Evolutionary conservation across 108 stramenopile species (phyloP).

Genomic region (Skeletonema grethae): DNA sequence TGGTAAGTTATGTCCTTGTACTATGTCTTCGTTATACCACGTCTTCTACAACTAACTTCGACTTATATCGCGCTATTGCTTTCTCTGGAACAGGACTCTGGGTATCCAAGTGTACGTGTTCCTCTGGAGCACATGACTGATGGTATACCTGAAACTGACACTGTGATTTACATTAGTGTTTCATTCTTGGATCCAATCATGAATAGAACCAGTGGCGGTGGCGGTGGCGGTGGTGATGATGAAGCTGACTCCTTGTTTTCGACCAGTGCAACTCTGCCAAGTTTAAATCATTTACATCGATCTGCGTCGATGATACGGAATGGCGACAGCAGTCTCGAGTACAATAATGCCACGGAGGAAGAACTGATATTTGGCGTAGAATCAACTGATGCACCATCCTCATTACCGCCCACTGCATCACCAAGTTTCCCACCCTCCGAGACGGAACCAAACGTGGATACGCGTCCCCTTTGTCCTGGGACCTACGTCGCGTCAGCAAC

Average conservation of each 20-base stretch:
- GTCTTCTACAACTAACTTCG: too few species aligned
- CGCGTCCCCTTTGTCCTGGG: conserved; percentile 47
- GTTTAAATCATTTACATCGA: too few species aligned
- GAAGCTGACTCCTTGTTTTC: neutral
- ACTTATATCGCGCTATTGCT: neutral
- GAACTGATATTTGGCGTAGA: neutral
- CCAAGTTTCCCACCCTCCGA: conserved; percentile 38
- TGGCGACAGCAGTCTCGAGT: too few species aligned
- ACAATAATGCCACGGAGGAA: too few species aligned
- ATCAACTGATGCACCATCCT: conserved; percentile 21
- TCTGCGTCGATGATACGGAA: too few species aligned
- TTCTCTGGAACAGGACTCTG: conserved; percentile 41
- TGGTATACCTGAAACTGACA: conserved; percentile 71
- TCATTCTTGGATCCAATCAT: conserved; percentile 40
- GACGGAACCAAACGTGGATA: conserved; percentile 33
- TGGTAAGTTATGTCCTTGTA: neutral
- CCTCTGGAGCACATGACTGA: conserved; percentile 57
- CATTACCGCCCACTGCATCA: conserved; percentile 9
- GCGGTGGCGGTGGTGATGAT: neutral
- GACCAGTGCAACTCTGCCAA: too few species aligned
- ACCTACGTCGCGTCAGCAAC: conserved; percentile 78
- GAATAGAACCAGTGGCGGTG: neutral
- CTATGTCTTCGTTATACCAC: too few species aligned
- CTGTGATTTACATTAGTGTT: conserved; percentile 77
- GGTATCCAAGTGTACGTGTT: conserved; percentile 65